Evolutionary conservation across 2,329 filamentous ascomycete species (phyloP), one percentile per base, ranked within the genome.

Genomic region (Monosporascus sp.): DNA sequence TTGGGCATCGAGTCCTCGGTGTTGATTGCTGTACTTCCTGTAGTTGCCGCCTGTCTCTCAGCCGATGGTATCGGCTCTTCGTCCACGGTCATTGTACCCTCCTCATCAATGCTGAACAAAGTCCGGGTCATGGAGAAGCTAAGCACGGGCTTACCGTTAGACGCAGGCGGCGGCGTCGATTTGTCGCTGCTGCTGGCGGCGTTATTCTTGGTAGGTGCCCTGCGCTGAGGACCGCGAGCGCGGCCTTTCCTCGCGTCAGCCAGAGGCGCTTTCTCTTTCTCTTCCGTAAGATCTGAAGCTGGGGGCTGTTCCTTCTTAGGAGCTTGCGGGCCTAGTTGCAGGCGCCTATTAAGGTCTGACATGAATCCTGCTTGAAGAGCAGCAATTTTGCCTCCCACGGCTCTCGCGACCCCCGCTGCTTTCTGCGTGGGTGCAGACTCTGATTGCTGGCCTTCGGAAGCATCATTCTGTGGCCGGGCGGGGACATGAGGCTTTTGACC

Each of bases 321-420:
- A 9, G 79, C 83, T 61, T 89, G 85, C n/a, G 92, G 93, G 1
- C 94, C 94, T 37, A 96, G 74, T 65, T 90, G 87, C 27, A 99
- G 77, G 48, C 91, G 88, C 63, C 90, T 92, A 70, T 97, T 96
- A 43, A 99, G 75, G 65, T 97, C 93, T 45, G 85, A 91, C 80
- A 99, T 84, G 70, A 99, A 97, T 3, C 89, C 90, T 38, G 89
- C 89, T 71, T 96, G 91, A 35, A 99, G 75, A 24, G 90, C 88
- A 17, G 92, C 90, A 67, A 99, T 95, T 75, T 97, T 97, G 63
- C 84, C 83, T 9, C 89, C 89, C 44, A 80, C 79, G 2, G 91
- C 89, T 46, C 90, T 84, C 15, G 85, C 81, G 11, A 94, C 92
- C 2, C 97, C 81, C 0, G 84, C 81, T 5, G 94, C 92, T 68